phyloP scores from a whole-genome alignment of 2,329 filamentous ascomycete genomes.

The Penicillium capsulatum region DNA sequence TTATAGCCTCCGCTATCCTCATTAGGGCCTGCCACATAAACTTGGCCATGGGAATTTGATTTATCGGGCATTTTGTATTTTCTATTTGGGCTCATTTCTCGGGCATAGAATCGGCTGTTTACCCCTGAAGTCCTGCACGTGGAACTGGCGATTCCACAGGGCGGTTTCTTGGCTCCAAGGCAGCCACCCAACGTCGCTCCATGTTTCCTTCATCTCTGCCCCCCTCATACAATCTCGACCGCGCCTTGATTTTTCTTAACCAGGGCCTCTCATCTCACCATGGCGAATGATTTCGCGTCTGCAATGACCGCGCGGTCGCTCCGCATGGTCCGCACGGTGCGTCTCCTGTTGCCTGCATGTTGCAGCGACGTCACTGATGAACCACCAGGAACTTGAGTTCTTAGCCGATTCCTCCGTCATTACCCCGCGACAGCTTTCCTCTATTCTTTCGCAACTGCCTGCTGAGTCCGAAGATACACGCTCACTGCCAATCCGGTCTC shows the following conservation, averaged over 20 bases:
- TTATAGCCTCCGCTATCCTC: too few relatives aligned
- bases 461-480: conserved; percentile 33
- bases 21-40: too few relatives aligned
- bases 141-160: background rate
- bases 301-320: conserved; percentile 78
- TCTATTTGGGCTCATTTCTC: too few relatives aligned
- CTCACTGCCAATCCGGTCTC: conserved; percentile 13
- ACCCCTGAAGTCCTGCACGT: too few relatives aligned
- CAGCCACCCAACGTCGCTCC: background rate
- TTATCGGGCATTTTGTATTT: too few relatives aligned
- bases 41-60: too few relatives aligned
- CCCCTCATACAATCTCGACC: background rate
- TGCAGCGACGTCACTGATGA: conserved; percentile 4
- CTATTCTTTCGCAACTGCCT: conserved; percentile 70
- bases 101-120: too few relatives aligned
- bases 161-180: background rate
- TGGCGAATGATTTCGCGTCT: conserved; percentile 39
- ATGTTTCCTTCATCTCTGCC: background rate
- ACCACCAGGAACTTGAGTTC: conserved; percentile 75
- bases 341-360: conserved; percentile 26
- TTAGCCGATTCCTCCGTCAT: conserved; percentile 81
- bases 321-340: conserved; percentile 78
- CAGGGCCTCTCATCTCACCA: conserved; percentile 10
- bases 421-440: conserved; percentile 67
- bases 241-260: conserved; percentile 3